Percentiles rank a stretch among this genome's conserved stretches.
Conservation (phyloP, 2,329 filamentous ascomycete species). For the Trichocomaceae sp. region DNA sequence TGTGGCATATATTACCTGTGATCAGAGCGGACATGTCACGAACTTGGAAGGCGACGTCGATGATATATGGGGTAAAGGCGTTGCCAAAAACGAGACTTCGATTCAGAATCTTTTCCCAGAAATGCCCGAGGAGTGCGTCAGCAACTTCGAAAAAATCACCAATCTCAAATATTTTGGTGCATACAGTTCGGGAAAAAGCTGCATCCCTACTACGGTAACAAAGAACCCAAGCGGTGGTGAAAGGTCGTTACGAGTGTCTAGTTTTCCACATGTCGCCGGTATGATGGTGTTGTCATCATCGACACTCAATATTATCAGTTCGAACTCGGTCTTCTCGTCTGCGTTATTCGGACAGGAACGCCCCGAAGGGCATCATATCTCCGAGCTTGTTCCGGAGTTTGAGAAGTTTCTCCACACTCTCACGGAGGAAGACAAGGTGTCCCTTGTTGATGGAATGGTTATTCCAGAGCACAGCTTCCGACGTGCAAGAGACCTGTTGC, state of each 20-base stretch:
- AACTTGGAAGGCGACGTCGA: conserved; percentile 68
- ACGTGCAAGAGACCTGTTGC: conserved; percentile 75
- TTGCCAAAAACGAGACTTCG: conserved; percentile 61
- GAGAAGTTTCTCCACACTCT: conserved; percentile 75
- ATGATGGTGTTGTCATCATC: conserved; percentile 86
- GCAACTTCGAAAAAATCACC: conserved; percentile 66
- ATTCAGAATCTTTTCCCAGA: conserved; percentile 73
- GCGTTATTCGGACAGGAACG: conserved; percentile 85
- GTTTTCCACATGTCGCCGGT: conserved; percentile 93
- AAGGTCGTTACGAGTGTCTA: conserved; percentile 71
- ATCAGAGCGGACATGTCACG: conserved; percentile 68
- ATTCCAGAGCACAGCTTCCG: conserved; percentile 95
- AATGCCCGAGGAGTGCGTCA: conserved; percentile 65
- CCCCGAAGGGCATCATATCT: conserved; percentile 73
- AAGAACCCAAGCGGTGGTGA: conserved; percentile 58
- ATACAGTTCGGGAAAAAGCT: conserved; percentile 66
- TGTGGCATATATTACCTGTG: conserved; percentile 67
- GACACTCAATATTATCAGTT: conserved; percentile 75
- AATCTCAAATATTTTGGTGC: conserved; percentile 78
- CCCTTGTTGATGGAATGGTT: conserved; percentile 86
- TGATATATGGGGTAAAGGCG: conserved; percentile 75
- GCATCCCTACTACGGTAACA: conserved; percentile 77
- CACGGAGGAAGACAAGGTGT: conserved; percentile 77
- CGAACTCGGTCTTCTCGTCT: conserved; percentile 89
- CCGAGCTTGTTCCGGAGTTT: conserved; percentile 76